Percentiles rank a stretch among this genome's conserved stretches.
These are phyloP conservation scores for Camellia oleifera DNA, from an alignment of 179 eudicot genomes.

Conservation along the genomic window DNA sequence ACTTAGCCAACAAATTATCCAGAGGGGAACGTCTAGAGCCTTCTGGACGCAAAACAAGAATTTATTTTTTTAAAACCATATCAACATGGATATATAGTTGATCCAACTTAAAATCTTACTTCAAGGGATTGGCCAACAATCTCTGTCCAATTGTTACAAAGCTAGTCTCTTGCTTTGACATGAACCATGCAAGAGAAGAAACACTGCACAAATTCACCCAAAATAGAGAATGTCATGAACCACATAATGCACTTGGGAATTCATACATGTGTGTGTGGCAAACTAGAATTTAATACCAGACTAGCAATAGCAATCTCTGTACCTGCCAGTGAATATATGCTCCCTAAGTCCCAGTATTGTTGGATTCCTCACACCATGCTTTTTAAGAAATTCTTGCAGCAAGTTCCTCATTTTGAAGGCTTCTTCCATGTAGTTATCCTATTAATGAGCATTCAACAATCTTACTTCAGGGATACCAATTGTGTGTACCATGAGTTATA, in stretches of 20 bases:
- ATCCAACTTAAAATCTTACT: conserved; percentile 52
- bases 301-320: not conserved
- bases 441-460: conserved; percentile 3
- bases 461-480: not conserved
- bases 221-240: conserved; percentile 4
- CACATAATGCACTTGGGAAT: not conserved
- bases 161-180: conserved; percentile 97
- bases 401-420: conserved; percentile 98
- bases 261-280: not conserved
- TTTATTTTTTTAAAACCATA: not conserved
- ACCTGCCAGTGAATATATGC: conserved; percentile 99
- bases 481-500: not conserved
- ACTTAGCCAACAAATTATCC: too few species aligned
- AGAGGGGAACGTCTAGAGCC: too few species aligned
- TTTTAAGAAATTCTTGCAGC: conserved; percentile 84
- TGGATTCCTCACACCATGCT: conserved; percentile 83
- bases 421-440: conserved; percentile 99
- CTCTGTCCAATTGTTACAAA: conserved; percentile 98
- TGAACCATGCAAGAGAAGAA: conserved; percentile 99
- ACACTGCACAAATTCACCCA: conserved; percentile 62
- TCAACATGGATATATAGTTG: not conserved
- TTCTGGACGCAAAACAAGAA: not conserved
- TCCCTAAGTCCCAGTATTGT: conserved; percentile 98
- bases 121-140: conserved; percentile 88
- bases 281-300: conserved; percentile 13